phyloP scores from a whole-genome alignment of 306 rosid species.

The Prunus fruticosa region DNA sequence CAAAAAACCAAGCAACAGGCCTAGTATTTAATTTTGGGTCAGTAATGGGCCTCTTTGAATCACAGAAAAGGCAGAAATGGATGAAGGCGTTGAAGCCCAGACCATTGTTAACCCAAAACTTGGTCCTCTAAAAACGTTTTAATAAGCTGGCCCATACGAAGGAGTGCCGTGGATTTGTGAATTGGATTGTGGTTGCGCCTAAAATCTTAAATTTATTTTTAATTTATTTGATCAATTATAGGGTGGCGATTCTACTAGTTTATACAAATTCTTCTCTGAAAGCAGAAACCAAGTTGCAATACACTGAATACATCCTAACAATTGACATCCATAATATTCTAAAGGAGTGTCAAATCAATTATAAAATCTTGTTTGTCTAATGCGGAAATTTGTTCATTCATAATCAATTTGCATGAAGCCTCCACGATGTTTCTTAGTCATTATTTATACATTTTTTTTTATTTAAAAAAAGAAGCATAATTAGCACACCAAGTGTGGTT shows the following conservation, averaged over 20 bases:
- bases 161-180: no score
- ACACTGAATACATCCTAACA: not conserved
- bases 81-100: no score
- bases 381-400: not conserved
- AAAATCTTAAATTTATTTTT: no score
- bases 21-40: not conserved
- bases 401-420: slow-evolving; percentile 7
- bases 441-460: not conserved
- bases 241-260: no score
- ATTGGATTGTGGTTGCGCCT: no score
- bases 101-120: no score
- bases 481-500: slow-evolving; percentile 3
- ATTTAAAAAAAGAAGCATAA: not conserved
- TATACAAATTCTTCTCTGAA: no score
- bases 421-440: slow-evolving; percentile 9
- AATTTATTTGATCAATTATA: no score
- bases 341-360: not conserved
- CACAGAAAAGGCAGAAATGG: not conserved
- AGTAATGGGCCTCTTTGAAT: not conserved
- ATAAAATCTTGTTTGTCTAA: not conserved
- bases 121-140: no score
- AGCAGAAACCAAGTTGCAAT: not conserved
- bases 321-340: not conserved
- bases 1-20: no score
- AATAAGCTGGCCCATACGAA: no score